Base-by-base conservation (phyloP, 306 rosid species). In the Styphnolobium japonicum region DNA sequence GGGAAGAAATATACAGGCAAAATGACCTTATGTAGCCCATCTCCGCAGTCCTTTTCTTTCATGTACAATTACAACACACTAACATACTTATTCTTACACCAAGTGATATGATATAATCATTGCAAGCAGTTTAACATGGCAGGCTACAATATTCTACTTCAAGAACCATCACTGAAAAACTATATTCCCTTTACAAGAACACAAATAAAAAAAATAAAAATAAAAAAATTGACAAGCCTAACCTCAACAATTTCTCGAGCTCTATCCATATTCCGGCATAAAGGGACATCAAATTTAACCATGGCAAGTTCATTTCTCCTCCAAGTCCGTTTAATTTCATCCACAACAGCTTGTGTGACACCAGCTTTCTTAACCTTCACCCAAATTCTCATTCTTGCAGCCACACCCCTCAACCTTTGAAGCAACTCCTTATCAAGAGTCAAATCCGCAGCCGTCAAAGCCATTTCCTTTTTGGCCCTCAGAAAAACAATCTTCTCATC, bases 201-300 rank as follows among this genome's bases (percentile, higher is more conserved):
- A 61, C 31, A 67, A 31, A 29, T 18, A 7, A 45, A 60, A 10
- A 18, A 5, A 36, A 45, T 19, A 7, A 45, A 60, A 10, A 18
- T 5, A 36, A 45, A 19, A 40, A 1, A 1, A 48, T 19, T 25
- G 33, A 70, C 51, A 73, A 74, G 82, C 37, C 83, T 37, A 74
- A 94, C 98, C 97, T 92, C 93, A n/a, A 92, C 75, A 70, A 94
- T 92, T 81, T 94, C 94, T 46, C 83, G 86, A 33, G 98, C 98
- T 90, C 98, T 90, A 80, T 87, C 93, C 96, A 94, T 90, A 77
- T 94, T 94, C 85, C 79, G 37, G 88, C 90, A 84, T 52, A 94
- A 85, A 75, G 98, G 98, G 73, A 90, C 66, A 62, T 86, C 92
- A 61, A 92, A 92, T 78, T 86, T 90, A 64, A 92, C 66, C 98